These are phyloP conservation scores for Aspergillus ostianus DNA, from an alignment of 495 filamentous ascomycete species.

Conservation along the genomic window DNA sequence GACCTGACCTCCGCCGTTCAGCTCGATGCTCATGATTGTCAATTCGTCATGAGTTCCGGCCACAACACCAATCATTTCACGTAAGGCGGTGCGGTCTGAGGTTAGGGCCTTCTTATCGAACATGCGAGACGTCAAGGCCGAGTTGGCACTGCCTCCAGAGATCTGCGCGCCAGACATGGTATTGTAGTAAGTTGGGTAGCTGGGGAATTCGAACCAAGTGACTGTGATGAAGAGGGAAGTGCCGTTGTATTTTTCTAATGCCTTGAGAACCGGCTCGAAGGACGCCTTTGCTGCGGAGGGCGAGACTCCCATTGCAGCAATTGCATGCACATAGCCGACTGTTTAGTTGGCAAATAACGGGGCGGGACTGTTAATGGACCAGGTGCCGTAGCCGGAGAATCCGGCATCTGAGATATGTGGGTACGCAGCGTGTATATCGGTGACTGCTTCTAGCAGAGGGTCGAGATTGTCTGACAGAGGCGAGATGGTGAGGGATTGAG, in stretches of 20 bases:
- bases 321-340: conserved; percentile 33
- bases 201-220: conserved; percentile 30
- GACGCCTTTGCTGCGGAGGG: conserved; percentile 20
- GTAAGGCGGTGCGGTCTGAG: conserved; percentile 17
- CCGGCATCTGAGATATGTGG: conserved; percentile 23
- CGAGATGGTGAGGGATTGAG: conserved; percentile 18
- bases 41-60: conserved; percentile 25
- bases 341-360: conserved; percentile 25
- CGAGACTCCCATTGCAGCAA: conserved; percentile 29
- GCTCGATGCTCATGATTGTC: conserved; percentile 29
- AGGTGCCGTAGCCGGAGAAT: conserved; percentile 39
- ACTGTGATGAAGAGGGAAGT: conserved; percentile 28
- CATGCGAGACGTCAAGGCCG: conserved; percentile 36
- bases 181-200: conserved; percentile 34
- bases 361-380: conserved; percentile 26
- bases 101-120: conserved; percentile 34
- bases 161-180: conserved; percentile 28
- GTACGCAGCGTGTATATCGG: conserved; percentile 15
- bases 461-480: conserved; percentile 14
- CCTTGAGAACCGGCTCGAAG: conserved; percentile 22
- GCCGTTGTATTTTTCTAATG: conserved; percentile 26
- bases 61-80: conserved; percentile 27
- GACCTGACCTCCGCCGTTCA: conserved; percentile 40
- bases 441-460: conserved; percentile 16
- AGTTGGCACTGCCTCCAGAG: conserved; percentile 20